Base-by-base conservation (phyloP, 352 stramenopile genomes). In the Phytophthora palmivora region DNA sequence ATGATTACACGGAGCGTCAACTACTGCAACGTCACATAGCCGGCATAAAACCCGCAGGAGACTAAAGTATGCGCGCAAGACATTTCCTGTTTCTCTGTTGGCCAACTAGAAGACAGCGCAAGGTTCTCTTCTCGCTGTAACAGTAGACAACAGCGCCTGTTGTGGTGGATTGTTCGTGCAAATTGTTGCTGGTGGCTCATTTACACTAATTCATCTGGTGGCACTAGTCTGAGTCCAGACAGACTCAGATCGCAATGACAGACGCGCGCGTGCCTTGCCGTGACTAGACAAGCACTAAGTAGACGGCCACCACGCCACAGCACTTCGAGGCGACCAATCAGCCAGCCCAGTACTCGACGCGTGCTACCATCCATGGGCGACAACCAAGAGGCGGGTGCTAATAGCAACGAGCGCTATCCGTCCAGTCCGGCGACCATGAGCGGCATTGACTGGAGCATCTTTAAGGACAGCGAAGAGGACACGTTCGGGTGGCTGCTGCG, bases 391-490 rank as follows among this genome's bases (percentile, higher is more conserved):
- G 24, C 24, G 19, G 53, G 19, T 30, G 12, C 48, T 26, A 47
- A 44, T 15, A 47, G 50, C n/a, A 16, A 21, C 33, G 33, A 61
- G 16, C 41, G 46, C 14, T 59, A 58, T 38, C 16, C 41, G 16
- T 62, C 61, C 10, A 74, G 36, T 32, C 49, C 48, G 14, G 34
- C 62, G 36, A 37, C 58, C 49, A 67, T 71, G 61, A 85, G 79
- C 52, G 71, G 80, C 60, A 83, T 87, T 48, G 80, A 89, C 63
- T 89, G 78, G 78, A 84, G 71, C 62, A 84, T 89, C 51, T 89
- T 89, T 61, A 79, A 80, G 39, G 80, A 89, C 63, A 60, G 69
- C 54, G 76, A 87, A 42, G 78, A 87, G 37, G 75, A 84, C 52
- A 53, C 78, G 14, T 87, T 89, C 58, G 63, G 72, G 6, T 89